These are phyloP conservation scores for Royoungia palumana DNA, from an alignment of 768 basidiomycete genomes.

Conservation along the genomic window DNA sequence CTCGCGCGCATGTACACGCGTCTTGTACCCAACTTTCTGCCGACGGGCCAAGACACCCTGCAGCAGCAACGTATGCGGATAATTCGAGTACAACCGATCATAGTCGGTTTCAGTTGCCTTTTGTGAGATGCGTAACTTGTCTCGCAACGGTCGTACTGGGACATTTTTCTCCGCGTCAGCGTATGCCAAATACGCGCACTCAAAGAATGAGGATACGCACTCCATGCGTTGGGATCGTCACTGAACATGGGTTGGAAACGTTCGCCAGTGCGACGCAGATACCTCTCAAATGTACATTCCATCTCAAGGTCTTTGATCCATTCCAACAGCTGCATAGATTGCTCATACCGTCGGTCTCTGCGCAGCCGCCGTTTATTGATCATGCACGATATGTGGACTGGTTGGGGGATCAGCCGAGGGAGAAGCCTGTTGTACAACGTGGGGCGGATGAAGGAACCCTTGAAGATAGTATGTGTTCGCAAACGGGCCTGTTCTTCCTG, in stretches of 20 bases:
- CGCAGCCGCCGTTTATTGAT: constrained; percentile 48
- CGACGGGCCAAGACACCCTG: constrained; percentile 53
- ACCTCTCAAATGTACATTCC: constrained; percentile 41
- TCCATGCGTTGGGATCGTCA: constrained; percentile 16
- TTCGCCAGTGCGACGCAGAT: constrained; percentile 16
- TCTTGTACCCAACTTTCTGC: constrained; percentile 63
- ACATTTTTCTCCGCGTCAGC: constrained; percentile 2
- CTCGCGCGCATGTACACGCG: constrained; percentile 57
- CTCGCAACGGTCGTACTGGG: constrained; percentile 38
- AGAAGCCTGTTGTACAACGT: constrained; percentile 64
- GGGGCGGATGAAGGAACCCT: constrained; percentile 67
- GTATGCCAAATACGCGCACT: background rate
- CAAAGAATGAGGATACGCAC: constrained; percentile 11
- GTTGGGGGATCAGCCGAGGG: constrained; percentile 79
- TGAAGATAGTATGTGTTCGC: constrained; percentile 62
- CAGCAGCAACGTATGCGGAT: constrained; percentile 47
- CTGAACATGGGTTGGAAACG: constrained; percentile 28
- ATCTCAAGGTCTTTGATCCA: constrained; percentile 32
- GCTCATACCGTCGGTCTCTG: constrained; percentile 44
- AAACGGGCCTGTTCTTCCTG: constrained; percentile 58
- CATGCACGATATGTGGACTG: constrained; percentile 65
- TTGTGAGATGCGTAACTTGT: constrained; percentile 31
- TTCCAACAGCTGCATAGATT: constrained; percentile 31
- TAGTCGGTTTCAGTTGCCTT: constrained; percentile 39
- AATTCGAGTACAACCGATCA: constrained; percentile 40